Evolutionary conservation across 1,139 yeast species (phyloP).

Genomic region (Casaregolazyma lundiana): DNA sequence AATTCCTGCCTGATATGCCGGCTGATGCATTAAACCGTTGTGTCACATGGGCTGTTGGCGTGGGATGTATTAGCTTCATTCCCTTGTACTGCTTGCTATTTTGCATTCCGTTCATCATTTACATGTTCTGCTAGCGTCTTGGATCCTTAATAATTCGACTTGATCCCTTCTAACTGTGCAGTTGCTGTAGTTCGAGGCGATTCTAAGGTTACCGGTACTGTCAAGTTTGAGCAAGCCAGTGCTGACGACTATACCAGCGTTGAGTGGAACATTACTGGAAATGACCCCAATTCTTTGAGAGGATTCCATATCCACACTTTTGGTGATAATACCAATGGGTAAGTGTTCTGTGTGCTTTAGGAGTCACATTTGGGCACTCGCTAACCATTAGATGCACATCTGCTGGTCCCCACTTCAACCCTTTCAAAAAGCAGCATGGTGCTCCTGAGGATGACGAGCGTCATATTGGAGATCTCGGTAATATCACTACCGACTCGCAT

Average conservation of each 20-base stretch:
- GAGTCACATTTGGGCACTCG: neutral
- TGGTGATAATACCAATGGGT: constrained; percentile 97
- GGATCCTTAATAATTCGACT: too few relatives aligned
- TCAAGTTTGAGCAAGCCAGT: constrained; percentile 73
- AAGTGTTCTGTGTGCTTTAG: neutral
- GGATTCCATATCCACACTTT: constrained; percentile 98
- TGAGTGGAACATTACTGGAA: constrained; percentile 83
- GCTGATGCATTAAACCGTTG: too few relatives aligned
- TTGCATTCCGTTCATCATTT: too few relatives aligned
- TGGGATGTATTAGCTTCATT: too few relatives aligned
- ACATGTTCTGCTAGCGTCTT: too few relatives aligned
- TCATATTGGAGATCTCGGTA: constrained; percentile 98
- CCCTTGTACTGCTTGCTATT: too few relatives aligned
- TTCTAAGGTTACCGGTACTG: constrained; percentile 80
- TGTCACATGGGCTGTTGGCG: too few relatives aligned
- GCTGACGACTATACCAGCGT: constrained; percentile 81
- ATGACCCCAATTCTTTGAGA: constrained; percentile 79
- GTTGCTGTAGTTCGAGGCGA: constrained; percentile 98
- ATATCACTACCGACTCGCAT: constrained; percentile 74
- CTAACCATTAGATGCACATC: constrained; percentile 60
- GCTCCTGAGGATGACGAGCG: constrained; percentile 85
- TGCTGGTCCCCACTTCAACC: constrained; percentile 99
- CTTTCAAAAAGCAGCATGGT: constrained; percentile 86
- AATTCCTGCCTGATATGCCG: too few relatives aligned
- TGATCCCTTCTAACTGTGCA: constrained; percentile 22